Base-by-base conservation (phyloP, 495 filamentous ascomycete species). In the Penicillium daleae region DNA sequence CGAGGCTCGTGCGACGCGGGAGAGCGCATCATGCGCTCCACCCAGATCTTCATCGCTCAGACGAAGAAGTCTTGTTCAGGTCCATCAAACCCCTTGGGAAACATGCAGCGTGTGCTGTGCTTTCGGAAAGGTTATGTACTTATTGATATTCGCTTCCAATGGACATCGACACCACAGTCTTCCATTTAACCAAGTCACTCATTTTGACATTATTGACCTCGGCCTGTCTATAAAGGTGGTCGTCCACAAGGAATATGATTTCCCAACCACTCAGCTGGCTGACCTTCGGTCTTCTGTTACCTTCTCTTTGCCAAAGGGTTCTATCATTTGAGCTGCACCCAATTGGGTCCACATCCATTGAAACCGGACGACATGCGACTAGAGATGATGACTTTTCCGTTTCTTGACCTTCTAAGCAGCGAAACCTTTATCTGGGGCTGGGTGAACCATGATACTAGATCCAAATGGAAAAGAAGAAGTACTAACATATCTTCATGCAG, bases 1-100 rank as follows among this genome's bases (percentile, higher is more conserved):
- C 19, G 42, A 46, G 21, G 42, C 42, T 46, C 21, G 42, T 46
- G 42, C 42, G 9, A 46, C 42, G 42, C 42, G 42, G 42, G 42
- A 46, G 42, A 46, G 24, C 42, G 24, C 42, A 21, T n/a, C n/a
- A 46, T 46, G 21, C 8, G 9, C 9, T 46, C 42, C 42, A 46
- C 42, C 9, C 9, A 13, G 19, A 46, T 46, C 21, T 24, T 46
- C 42, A 46, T 46, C 42, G 8, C 21, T 21, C 19, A 12, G 42
- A 24, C 21, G 42, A 46, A 22, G 42, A 46, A 13, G 42, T 24
- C n/a, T 21, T 44, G 2, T 21, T 12, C n/a, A 22, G n/a, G 8
- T 44, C 12, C 5, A 19, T 22, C 42, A 3, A 46, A 6, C 22
- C 19, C 10, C 3, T 22, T 46, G 13, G 9, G 8, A 21, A 6